Evolutionary conservation across 2,329 filamentous ascomycete genomes (phyloP), one percentile per base, ranked within the genome.

Genomic region (Spiromastix sp.): DNA sequence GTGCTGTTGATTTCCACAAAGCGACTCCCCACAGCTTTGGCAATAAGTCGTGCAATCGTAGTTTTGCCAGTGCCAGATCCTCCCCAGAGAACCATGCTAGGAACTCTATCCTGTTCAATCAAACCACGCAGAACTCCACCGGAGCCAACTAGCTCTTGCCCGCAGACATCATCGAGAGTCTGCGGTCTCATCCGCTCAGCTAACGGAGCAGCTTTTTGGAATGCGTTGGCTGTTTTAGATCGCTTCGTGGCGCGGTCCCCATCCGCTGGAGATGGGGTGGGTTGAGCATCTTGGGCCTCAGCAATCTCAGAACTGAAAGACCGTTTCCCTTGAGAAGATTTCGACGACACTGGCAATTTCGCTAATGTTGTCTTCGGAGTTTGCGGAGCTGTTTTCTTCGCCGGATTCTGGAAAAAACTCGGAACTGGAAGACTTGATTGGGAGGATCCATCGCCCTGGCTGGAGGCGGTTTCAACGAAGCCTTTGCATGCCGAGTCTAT

Each of bases 1-100:
- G 89, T 95, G 42, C 85, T 89, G 59, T 94, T 95, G 63, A 96
- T 87, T 66, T 98, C 91, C 44, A 95, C 79, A 57, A 96, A 96
- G 9, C 89, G 75, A 36, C 80, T 81, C 6, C 81, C 85, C 1
- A 85, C 85, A 53, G 79, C 80, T 11, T 78, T 76, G 3, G 91
- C 85, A 40, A 98, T 85, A 32, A 93, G 84, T 4, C 91, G 71
- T 13, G 91, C 91, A 47, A 98, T 95, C 1, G 91, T 69, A 13
- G 66, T 70, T 47, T 69, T 70, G 12, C 66, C 66, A 11, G 64
- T 69, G 1, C 66, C 66, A 12, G 66, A 54, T 20, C 57, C 55
- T 10, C 66, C 66, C 64, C 91, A 98, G 10, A 98, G 68, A 26
- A 98, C 86, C 85, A 98, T 94, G 10, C 85, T 93, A 0, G 91